These are phyloP conservation scores for Aspergillus kassunensis DNA, from an alignment of 495 filamentous ascomycete species.

Conservation along the genomic window DNA sequence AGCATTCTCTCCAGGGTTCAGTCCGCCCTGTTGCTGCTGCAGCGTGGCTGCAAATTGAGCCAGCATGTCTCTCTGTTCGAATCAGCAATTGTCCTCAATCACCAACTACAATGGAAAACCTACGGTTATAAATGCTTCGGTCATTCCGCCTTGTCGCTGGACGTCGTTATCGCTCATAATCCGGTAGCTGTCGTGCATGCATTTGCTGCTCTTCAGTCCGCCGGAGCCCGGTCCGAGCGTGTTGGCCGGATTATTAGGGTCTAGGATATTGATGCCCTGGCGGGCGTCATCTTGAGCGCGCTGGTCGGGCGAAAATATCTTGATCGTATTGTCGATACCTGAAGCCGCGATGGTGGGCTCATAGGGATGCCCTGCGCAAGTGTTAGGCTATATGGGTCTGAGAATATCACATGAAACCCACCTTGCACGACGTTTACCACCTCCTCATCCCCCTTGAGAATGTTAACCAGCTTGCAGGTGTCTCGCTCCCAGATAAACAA, in stretches of 20 bases:
- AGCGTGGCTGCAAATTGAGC: conserved; percentile 49
- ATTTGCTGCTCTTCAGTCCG: conserved; percentile 53
- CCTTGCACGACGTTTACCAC: conserved; percentile 72
- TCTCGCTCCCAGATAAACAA: conserved; percentile 70
- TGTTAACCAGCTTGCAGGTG: conserved; percentile 59
- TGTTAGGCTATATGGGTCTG: not conserved
- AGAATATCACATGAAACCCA: conserved; percentile 20
- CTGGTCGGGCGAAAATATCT: conserved; percentile 67
- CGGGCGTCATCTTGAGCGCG: conserved; percentile 55
- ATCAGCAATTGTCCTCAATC: not conserved
- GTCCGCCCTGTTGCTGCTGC: conserved; percentile 29
- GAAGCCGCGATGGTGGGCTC: conserved; percentile 67
- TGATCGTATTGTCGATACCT: conserved; percentile 73
- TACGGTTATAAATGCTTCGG: conserved; percentile 62
- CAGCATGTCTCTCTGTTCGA: conserved; percentile 54
- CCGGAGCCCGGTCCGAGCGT: conserved; percentile 23
- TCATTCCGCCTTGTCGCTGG: conserved; percentile 56
- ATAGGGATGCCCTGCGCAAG: conserved; percentile 58
- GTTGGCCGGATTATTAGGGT: conserved; percentile 39
- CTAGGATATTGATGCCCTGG: conserved; percentile 51
- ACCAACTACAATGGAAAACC: conserved; percentile 18
- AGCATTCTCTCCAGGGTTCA: conserved; percentile 12
- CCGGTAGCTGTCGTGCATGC: conserved; percentile 57
- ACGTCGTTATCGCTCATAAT: conserved; percentile 66
- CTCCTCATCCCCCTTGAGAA: conserved; percentile 67